Evolutionary conservation across 192 early-diverging fungal species (phyloP).

Genomic region (Coemansia reversa): DNA sequence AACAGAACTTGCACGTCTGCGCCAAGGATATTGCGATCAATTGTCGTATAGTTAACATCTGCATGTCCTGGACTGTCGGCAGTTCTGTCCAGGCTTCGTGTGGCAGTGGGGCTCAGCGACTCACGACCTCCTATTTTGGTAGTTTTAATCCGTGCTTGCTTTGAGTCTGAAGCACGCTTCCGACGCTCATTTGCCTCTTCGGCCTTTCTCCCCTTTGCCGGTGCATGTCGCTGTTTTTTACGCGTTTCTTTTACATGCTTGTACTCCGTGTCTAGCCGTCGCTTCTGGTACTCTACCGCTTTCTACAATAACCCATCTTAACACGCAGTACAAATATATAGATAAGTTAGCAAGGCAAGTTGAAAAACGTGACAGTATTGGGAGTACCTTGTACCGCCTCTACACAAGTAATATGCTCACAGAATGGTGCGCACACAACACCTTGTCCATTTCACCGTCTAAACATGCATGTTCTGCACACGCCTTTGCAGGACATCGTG

Average conservation of each 20-base stretch:
- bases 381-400: neutral
- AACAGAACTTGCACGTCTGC: constrained; percentile 50
- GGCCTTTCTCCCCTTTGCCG: constrained; percentile 23
- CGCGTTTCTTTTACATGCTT: constrained; percentile 40
- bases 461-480: neutral
- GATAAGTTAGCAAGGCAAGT: neutral
- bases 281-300: constrained; percentile 49
- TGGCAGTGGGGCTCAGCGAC: constrained; percentile 36
- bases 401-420: neutral
- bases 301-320: constrained; percentile 16
- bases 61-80: constrained; percentile 12
- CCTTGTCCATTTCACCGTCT: neutral
- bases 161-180: constrained; percentile 31
- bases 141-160: constrained; percentile 22
- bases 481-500: neutral
- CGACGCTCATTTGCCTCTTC: constrained; percentile 37
- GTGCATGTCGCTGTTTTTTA: constrained; percentile 25
- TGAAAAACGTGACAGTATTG: neutral
- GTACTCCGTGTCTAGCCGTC: constrained; percentile 41
- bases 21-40: constrained; percentile 45
- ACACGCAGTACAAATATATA: neutral
- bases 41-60: constrained; percentile 30
- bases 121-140: constrained; percentile 18
- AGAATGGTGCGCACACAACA: neutral
- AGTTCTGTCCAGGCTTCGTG: constrained; percentile 16